Base-by-base conservation (phyloP, 2,329 filamentous ascomycete genomes). In the Huntiella abstrusa region DNA sequence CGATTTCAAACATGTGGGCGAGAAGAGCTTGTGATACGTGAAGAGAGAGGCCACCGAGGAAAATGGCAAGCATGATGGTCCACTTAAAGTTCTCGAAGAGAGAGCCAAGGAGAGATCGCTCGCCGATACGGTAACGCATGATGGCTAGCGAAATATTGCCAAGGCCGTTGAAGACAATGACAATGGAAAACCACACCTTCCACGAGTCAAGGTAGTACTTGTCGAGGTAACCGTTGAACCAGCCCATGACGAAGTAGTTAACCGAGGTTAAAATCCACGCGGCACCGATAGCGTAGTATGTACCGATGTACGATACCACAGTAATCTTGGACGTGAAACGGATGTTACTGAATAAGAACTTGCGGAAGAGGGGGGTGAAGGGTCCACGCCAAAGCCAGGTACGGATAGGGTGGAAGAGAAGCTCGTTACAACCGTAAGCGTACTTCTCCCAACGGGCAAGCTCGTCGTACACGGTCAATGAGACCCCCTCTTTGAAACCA, bases 371-470 rank as follows among this genome's bases (percentile, higher is more conserved):
- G 16, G 78, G 77, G 3, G 83, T 88, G 58, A 88, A 83, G 22
- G 83, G 83, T 0, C 83, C 83, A 12, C 69, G 73, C 57, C 69
- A 76, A 39, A 75, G 59, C 83, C 83, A 88, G 54, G 75, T 76
- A 50, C 73, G 71, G 50, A 88, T 66, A 3, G 83, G 83, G 57
- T 88, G 72, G 65, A 91, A 88, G 48, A 88, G 68, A 48, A 88
- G 67, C 63, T 87, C 83, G 59, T 82, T 83, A 62, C 83, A 87
- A 34, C 83, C 82, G 55, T 85, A 87, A 3, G 83, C 83, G 58
- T 86, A 86, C 62, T 88, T 88, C 57, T 88, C 83, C 83, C 83
- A 88, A 48, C 83, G 78, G 2, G 81, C 79, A 50, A 88, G 68
- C 60, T 88, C 83, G 60, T 88, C 83, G 57, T 88, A 86, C 7